Evolutionary conservation across 805 yeast species (phyloP).

Genomic region (Cyberlindnera euphorbiae): DNA sequence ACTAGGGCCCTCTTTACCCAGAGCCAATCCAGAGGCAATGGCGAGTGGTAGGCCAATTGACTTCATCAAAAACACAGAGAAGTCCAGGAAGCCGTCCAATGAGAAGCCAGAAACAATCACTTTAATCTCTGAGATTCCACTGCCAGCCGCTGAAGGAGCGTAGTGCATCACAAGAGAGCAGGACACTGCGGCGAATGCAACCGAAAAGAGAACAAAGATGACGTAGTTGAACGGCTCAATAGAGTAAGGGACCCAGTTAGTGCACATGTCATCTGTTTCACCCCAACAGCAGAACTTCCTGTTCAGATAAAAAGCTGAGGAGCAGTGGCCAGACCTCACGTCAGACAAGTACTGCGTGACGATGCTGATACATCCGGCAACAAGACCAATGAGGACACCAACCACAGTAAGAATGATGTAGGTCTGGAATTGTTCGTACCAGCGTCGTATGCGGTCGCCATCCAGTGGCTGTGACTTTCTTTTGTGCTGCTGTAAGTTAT

Average conservation of each 20-base stretch:
- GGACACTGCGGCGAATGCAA: conserved; percentile 57
- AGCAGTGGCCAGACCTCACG: conserved; percentile 75
- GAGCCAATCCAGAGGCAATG: conserved; percentile 86
- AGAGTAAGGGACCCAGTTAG: conserved; percentile 67
- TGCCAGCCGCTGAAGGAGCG: conserved; percentile 93
- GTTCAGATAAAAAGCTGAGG: conserved; percentile 62
- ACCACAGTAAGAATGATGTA: conserved; percentile 75
- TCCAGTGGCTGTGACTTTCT: conserved; percentile 4
- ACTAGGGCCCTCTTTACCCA: conserved; percentile 98
- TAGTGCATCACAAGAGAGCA: conserved; percentile 62
- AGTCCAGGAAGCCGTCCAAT: conserved; percentile 69
- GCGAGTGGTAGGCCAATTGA: conserved; percentile 81
- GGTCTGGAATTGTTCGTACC: conserved; percentile 23
- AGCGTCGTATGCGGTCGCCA: conserved; percentile 5
- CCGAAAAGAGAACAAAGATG: conserved; percentile 54
- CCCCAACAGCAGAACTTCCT: conserved; percentile 82
- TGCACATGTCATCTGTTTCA: conserved; percentile 42
- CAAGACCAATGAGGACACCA: conserved; percentile 73
- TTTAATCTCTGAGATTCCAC: conserved; percentile 96
- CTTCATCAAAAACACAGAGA: conserved; percentile 69
- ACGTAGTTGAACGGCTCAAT: conserved; percentile 44
- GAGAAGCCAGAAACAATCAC: conserved; percentile 89
- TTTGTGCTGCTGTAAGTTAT: conserved; percentile 45
- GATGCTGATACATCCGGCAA: conserved; percentile 78
- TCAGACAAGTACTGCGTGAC: conserved; percentile 85